These are phyloP conservation scores for Leishmania tropica DNA, from an alignment of 208 protist species.

Conservation along the genomic window DNA sequence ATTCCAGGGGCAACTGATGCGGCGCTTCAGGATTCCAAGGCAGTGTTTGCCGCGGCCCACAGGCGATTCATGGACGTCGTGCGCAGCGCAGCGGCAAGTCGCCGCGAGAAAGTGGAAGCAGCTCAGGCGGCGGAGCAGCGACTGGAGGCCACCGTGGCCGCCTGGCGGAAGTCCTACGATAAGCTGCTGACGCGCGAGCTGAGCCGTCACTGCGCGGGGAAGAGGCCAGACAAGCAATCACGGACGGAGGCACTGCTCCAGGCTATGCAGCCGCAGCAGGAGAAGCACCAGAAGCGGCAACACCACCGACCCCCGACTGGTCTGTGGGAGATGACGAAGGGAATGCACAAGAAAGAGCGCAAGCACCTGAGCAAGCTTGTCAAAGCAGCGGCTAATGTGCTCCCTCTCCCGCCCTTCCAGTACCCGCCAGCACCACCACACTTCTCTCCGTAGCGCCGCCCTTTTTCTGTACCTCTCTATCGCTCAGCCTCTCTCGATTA, in stretches of 20 bases:
- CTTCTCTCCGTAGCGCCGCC: neutral
- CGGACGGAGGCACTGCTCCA: slow-evolving; percentile 1
- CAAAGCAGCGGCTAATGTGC: slow-evolving; percentile 1
- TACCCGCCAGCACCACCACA: neutral
- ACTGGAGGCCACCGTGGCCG: slow-evolving; percentile 10
- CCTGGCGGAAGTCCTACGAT: slow-evolving; percentile 17
- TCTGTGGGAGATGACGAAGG: neutral
- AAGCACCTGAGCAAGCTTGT: slow-evolving; percentile 18
- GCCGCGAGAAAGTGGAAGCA: slow-evolving; percentile 16
- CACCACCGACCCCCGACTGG: neutral
- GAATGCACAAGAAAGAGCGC: neutral
- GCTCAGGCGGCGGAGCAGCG: slow-evolving; percentile 28
- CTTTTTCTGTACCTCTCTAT: neutral
- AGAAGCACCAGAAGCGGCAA: neutral
- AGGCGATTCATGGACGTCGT: slow-evolving; percentile 17
- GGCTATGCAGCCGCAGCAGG: neutral
- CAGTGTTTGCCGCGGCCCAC: slow-evolving; percentile 14
- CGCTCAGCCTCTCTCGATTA: neutral
- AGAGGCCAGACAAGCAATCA: slow-evolving; percentile 4
- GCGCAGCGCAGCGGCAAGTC: slow-evolving; percentile 6
- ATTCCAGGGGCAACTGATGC: neutral
- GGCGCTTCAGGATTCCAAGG: neutral
- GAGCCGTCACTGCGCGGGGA: neutral
- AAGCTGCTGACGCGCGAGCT: slow-evolving; percentile 6
- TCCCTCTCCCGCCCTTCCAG: slow-evolving; percentile 1